Percentiles rank a stretch among this genome's conserved stretches.
These are phyloP conservation scores for Macadamia integrifolia DNA, from an alignment of 164 flowering plant species.

Conservation along the genomic window DNA sequence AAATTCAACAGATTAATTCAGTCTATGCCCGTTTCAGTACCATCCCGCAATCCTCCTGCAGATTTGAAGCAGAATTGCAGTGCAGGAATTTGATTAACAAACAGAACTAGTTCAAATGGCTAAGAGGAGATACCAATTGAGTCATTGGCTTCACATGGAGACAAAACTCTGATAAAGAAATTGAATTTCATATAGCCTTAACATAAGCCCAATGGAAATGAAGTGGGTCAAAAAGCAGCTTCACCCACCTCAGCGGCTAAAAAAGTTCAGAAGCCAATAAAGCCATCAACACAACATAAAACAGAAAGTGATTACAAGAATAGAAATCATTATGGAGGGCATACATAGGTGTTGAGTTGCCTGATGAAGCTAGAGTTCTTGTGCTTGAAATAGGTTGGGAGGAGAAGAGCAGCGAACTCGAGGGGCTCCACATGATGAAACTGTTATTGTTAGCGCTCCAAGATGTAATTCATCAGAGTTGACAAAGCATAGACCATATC, in stretches of 20 bases:
- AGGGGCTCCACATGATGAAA: slow-evolving; percentile 88
- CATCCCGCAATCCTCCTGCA: not conserved
- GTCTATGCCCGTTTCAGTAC: not conserved
- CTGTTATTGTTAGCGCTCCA: slow-evolving; percentile 58
- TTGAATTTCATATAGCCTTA: not conserved
- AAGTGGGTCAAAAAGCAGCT: not conserved
- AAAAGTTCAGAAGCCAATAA: not conserved
- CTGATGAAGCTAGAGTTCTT: slow-evolving; percentile 85
- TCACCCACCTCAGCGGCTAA: not conserved
- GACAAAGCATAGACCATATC: slow-evolving; percentile 76
- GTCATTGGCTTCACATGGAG: not conserved
- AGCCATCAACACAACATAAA: not conserved
- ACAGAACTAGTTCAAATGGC: not conserved
- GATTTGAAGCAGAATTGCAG: not conserved
- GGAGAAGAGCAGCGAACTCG: slow-evolving; percentile 58
- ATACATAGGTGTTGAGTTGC: slow-evolving; percentile 9
- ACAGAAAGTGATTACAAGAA: not conserved
- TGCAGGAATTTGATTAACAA: not conserved
- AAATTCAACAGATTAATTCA: not conserved
- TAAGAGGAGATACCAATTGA: not conserved
- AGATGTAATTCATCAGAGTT: slow-evolving; percentile 69
- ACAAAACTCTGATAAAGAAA: not conserved
- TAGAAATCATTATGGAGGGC: slow-evolving; percentile 4
- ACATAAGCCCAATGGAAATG: too few species aligned
- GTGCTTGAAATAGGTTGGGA: slow-evolving; percentile 82